Conservation (phyloP, 345 rosid species). For the Laguncularia racemosa region DNA sequence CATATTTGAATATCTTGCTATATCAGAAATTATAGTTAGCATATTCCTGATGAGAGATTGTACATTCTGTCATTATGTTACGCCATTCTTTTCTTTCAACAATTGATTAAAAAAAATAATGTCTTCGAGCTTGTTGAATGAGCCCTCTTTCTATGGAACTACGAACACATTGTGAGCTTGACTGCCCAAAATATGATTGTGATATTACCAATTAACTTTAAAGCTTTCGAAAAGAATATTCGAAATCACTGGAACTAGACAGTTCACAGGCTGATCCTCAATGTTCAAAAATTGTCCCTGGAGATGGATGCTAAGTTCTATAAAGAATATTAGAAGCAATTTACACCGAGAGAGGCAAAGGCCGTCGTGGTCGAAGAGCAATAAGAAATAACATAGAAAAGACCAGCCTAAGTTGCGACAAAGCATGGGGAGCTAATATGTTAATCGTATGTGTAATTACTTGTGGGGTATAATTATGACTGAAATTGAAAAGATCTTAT, state of each 20-base stretch:
- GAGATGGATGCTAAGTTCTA: slow-evolving; percentile 43
- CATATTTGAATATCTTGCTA: too few species aligned
- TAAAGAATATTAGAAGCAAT: slow-evolving; percentile 33
- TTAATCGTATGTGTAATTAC: slow-evolving; percentile 15
- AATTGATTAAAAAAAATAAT: not conserved
- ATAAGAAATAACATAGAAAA: slow-evolving; percentile 34
- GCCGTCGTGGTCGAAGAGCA: slow-evolving; percentile 34
- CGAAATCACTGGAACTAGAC: slow-evolving; percentile 42
- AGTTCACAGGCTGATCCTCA: slow-evolving; percentile 38
- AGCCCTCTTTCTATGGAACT: slow-evolving; percentile 45
- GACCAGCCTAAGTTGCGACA: slow-evolving; percentile 29
- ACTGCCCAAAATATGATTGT: slow-evolving; percentile 36
- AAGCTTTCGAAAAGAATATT: slow-evolving; percentile 46
- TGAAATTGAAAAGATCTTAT: not conserved
- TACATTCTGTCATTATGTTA: too few species aligned
- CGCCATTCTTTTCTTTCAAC: not conserved
- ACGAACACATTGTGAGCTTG: slow-evolving; percentile 41
- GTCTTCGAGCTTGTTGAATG: slow-evolving; percentile 39
- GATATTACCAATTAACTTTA: slow-evolving; percentile 30
- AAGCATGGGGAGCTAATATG: slow-evolving; percentile 29
- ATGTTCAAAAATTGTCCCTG: slow-evolving; percentile 37
- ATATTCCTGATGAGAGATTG: too few species aligned
- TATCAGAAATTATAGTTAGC: too few species aligned
- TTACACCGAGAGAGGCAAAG: slow-evolving; percentile 24
- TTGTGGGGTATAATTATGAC: not conserved